Evolutionary conservation across 192 early-diverging fungal species (phyloP).

Genomic region (Cetraspora pellucida): DNA sequence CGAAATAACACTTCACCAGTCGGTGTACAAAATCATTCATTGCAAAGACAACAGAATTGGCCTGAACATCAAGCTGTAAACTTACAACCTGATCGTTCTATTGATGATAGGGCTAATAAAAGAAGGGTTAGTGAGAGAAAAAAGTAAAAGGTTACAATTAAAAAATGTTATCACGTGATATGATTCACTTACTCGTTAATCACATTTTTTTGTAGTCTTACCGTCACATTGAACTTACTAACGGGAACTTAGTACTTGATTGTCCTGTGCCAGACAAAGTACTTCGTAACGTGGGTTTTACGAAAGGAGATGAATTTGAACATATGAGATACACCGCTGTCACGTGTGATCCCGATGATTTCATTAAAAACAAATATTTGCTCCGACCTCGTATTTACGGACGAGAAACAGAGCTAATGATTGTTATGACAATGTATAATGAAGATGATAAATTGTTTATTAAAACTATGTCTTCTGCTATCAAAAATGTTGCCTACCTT

Average conservation of each 20-base stretch:
- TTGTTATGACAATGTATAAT: constrained; percentile 91
- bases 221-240: constrained; percentile 51
- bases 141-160: no score
- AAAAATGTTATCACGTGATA: no score
- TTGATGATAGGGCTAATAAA: no score
- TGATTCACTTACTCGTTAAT: neutral
- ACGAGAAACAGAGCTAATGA: constrained; percentile 84
- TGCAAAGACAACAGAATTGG: no score
- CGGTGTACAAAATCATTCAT: no score
- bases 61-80: no score
- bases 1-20: no score
- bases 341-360: constrained; percentile 69
- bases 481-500: constrained; percentile 91
- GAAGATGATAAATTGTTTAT: constrained; percentile 91
- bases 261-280: constrained; percentile 59
- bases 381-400: constrained; percentile 70
- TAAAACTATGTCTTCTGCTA: constrained; percentile 84
- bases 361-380: constrained; percentile 62
- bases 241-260: constrained; percentile 71
- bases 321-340: constrained; percentile 73
- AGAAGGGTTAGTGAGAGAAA: no score
- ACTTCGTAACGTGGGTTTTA: constrained; percentile 50
- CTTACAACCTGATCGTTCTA: no score
- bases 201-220: neutral
- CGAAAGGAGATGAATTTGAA: constrained; percentile 63